Base-by-base conservation (phyloP, 768 basidiomycete genomes). In the Kwoniella botswanensis region DNA sequence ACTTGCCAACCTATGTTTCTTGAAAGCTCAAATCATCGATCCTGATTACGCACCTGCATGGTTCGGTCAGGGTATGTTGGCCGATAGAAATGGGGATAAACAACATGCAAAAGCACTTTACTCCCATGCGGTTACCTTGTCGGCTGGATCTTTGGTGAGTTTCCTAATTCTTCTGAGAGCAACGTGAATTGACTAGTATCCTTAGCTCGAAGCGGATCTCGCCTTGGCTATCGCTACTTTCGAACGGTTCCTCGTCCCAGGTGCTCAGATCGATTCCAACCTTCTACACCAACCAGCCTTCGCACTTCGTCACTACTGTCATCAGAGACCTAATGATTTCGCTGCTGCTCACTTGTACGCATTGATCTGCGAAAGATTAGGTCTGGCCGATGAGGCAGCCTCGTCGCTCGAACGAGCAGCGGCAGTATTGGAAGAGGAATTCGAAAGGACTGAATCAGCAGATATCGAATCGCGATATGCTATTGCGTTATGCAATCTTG, bases 21-120 rank as follows among this genome's bases (percentile, higher is more conserved):
- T 90, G 77, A 90, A 90, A 68, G 93, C 95, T 11, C 97, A 98
- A 82, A 90, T 91, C 18, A 86, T 94, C 55, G 94, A 98, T 85
- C 93, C 96, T 7, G 96, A 98, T 78, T 91, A 90, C 84, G 87
- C 91, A 0, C 78, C 90, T 22, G 90, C 94, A 9, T 99, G 97
- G 97, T 86, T 96, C 22, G 97, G 94, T 1, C 94, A 95, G 63
- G 85, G 81, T 15, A 63, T 85, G 53, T 59, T 84, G 13, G 84
- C 84, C 0, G 75, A 78, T 2, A 59, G 72, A 35, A 73, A 79
- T 24, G 79, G 80, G 1, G 80, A 92, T 64, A 81, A 87, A 41
- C 74, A 79, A 4, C 90, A 94, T 65, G 90, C 92, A 2, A 85
- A 86, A 21, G 86, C 89, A 4, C 81, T 97, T 65, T 76, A 83